Conservation (phyloP, 257 asterid genomes). For the Echites panduratus region DNA sequence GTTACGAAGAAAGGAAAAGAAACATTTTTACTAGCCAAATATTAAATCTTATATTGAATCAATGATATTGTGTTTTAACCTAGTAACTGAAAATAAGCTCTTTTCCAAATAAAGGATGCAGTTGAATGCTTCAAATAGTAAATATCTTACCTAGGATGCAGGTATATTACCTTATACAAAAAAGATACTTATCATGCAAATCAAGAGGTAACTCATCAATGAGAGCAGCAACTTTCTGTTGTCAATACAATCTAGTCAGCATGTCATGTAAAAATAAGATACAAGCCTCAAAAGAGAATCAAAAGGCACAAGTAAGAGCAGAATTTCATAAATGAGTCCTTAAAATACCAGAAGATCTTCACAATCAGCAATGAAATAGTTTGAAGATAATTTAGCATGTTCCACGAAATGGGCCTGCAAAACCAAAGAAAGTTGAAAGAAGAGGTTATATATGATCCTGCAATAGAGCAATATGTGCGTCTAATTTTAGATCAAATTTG, state of each 20-base stretch:
- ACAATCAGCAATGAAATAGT: conserved; percentile 67
- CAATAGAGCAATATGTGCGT: background rate
- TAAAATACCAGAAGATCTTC: conserved; percentile 67
- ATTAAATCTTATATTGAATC: too few relatives aligned
- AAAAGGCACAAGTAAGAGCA: background rate
- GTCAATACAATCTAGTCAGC: conserved; percentile 16
- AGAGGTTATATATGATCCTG: background rate
- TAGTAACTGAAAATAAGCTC: background rate
- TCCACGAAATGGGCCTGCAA: conserved; percentile 72
- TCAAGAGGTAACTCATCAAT: conserved; percentile 79
- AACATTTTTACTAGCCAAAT: too few relatives aligned
- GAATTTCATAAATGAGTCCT: background rate
- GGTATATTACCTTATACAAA: conserved; percentile 66
- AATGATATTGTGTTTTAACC: background rate
- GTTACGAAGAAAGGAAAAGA: too few relatives aligned
- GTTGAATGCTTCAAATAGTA: background rate
- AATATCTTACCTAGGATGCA: conserved; percentile 5
- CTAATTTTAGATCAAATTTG: background rate
- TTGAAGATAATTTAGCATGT: conserved; percentile 76
- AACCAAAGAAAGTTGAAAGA: background rate
- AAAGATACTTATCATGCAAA: conserved; percentile 74
- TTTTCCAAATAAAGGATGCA: background rate
- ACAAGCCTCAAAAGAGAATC: background rate
- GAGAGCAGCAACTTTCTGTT: conserved; percentile 86
- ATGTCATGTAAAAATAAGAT: background rate